phyloP scores from a whole-genome alignment of 345 rosid genomes.

The Pistacia vera region DNA sequence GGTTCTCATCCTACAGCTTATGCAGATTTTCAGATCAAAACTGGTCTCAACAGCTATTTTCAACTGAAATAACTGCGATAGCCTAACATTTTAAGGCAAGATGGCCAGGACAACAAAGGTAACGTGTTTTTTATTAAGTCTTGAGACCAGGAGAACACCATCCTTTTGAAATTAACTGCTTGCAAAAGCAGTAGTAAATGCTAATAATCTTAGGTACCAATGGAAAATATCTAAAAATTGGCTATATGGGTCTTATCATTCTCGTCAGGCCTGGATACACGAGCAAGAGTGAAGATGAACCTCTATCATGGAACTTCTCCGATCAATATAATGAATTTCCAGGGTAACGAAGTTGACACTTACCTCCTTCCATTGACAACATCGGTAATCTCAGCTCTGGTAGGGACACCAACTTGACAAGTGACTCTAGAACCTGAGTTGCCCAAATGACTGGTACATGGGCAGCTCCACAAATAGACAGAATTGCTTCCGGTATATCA shows the following conservation, averaged over 20 bases:
- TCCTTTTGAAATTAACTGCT: background rate
- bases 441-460: constrained; percentile 64
- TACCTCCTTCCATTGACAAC: constrained; percentile 62
- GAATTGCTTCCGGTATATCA: constrained; percentile 61
- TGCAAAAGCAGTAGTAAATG: background rate
- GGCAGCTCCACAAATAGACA: constrained; percentile 52
- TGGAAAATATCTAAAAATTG: background rate
- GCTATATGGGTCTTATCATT: background rate
- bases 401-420: constrained; percentile 67
- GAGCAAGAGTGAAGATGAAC: background rate
- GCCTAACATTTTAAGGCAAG: background rate
- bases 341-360: constrained; percentile 5
- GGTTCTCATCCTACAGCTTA: background rate
- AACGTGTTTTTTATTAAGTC: background rate
- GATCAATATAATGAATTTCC: background rate
- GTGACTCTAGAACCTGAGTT: constrained; percentile 73
- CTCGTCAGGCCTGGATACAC: background rate
- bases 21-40: background rate
- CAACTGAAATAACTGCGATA: background rate
- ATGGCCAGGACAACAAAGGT: background rate
- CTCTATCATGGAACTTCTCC: no score
- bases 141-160: background rate
- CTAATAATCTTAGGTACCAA: background rate
- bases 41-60: background rate
- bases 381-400: constrained; percentile 78